Conservation (phyloP, 805 yeast species). For the Yarrowia bubula region DNA sequence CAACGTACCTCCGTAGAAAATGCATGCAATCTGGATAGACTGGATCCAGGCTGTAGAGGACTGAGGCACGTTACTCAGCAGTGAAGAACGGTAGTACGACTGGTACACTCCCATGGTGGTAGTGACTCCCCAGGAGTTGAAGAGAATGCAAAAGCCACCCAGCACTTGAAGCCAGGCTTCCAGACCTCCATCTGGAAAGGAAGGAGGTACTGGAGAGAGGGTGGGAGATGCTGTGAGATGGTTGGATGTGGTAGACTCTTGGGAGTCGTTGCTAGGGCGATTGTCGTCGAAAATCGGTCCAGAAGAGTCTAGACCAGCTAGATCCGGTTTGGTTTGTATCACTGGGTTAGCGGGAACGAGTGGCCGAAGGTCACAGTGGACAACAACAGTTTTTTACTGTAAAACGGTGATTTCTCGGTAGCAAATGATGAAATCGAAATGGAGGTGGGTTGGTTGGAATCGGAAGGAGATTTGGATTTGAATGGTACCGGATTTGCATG, state of each 20-base stretch:
- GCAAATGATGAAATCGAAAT: too few species aligned
- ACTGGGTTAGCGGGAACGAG: not conserved
- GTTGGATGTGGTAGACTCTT: not conserved
- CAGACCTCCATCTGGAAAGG: slow-evolving; percentile 44
- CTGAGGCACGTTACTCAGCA: slow-evolving; percentile 45
- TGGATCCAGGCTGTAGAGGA: slow-evolving; percentile 49
- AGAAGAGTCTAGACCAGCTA: not conserved
- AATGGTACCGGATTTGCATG: too few species aligned
- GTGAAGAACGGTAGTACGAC: slow-evolving; percentile 44
- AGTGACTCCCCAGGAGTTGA: slow-evolving; percentile 58
- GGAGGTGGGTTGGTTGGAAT: too few species aligned
- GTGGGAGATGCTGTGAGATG: not conserved
- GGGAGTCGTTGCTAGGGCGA: not conserved
- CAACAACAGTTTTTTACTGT: not conserved
- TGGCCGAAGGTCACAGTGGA: not conserved
- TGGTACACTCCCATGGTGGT: slow-evolving; percentile 58
- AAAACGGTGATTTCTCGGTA: not conserved
- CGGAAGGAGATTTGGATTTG: too few species aligned
- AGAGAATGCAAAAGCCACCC: slow-evolving; percentile 46
- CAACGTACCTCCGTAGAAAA: slow-evolving; percentile 34
- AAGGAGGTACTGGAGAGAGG: not conserved
- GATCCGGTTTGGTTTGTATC: not conserved
- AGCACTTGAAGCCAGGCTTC: slow-evolving; percentile 52
- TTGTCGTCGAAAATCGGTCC: not conserved
- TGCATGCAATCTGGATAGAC: slow-evolving; percentile 33